Conservation (phyloP, 257 asterid genomes). For the Ajuga chamaepitys region DNA sequence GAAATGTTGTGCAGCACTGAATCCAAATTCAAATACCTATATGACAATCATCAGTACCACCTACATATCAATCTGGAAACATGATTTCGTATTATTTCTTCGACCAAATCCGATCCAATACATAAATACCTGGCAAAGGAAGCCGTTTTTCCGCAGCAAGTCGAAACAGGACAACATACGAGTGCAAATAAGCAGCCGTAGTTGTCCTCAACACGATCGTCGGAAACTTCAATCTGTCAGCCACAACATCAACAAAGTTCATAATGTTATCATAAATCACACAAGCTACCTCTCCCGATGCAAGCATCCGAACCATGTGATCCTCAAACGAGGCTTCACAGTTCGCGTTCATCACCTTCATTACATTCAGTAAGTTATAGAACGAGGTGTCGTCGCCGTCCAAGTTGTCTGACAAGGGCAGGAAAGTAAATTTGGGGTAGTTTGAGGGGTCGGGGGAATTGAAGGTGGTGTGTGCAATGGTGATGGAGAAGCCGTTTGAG, state of each 20-base stretch:
- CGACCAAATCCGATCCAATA: too few species aligned
- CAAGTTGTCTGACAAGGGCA: conserved; percentile 15
- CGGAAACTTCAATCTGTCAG: conserved; percentile 29
- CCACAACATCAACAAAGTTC: conserved; percentile 33
- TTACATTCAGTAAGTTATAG: background rate
- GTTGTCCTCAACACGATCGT: conserved; percentile 34
- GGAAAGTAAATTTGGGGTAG: conserved; percentile 34
- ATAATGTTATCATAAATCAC: conserved; percentile 36
- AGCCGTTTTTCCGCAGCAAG: conserved; percentile 15
- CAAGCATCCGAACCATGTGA: conserved; percentile 14
- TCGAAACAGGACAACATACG: conserved; percentile 14
- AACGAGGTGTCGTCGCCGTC: background rate
- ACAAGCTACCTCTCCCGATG: conserved; percentile 12
- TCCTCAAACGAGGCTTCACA: conserved; percentile 27
- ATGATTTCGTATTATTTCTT: background rate
- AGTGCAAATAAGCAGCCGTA: conserved; percentile 23
- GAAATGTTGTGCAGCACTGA: too few species aligned
- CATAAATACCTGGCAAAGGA: conserved; percentile 43
- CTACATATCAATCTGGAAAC: background rate
- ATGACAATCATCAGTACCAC: background rate
- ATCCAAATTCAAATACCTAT: too few species aligned
- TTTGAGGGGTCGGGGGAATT: conserved; percentile 31
- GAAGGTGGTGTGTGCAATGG: conserved; percentile 41
- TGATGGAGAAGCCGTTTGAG: conserved; percentile 45
- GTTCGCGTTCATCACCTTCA: conserved; percentile 21